Evolutionary conservation across 2,329 filamentous ascomycete genomes (phyloP), one percentile per base, ranked within the genome.

Genomic region (Alternaria brassicicola): DNA sequence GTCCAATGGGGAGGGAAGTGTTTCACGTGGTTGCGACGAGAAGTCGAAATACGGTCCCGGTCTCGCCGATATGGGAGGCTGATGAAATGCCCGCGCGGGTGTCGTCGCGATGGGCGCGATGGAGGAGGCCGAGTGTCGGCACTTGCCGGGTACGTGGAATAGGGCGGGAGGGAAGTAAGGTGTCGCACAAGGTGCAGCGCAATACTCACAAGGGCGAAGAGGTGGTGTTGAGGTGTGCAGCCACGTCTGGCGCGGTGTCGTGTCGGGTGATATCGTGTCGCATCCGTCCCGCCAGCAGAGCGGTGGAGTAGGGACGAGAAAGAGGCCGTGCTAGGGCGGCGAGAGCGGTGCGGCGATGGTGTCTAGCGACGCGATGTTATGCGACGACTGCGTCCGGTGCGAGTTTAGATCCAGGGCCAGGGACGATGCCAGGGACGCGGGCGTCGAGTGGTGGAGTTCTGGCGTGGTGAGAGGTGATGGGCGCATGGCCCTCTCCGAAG

Each of bases 261-360:
- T 62, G 62, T 63, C 45, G 67, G 60, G 66, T 61, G 56, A 52
- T 59, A 59, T 68, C 68, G 64, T 74, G 71, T 74, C 73, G 74
- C 74, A 76, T 75, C 64, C 67, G 73, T 69, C 66, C 64, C 67
- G 66, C 64, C 63, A 68, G 66, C 62, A 60, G 61, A 65, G 65
- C 62, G 59, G 61, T 63, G 65, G 66, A 63, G 62, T 36, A 55
- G 61, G 57, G 59, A 57, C 46, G 55, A 49, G 58, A 42, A 61
- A 53, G 61, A 42, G 59, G 63, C 51, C 35, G 55, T 49, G 21
- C 43, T 48, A 54, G 56, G 67, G 64, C 64, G 62, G 69, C 67
- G 67, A 68, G 64, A 63, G 68, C 59, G 65, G 57, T 55, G 66
- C 61, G 54, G 60, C 50, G 56, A 35, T 35, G 63, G 62, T 60